A percentile compares a stretch with the other conserved stretches of the same genome.
phyloP scores from a whole-genome alignment of 768 basidiomycete genomes.

The Sporobolomyces pararoseus region DNA sequence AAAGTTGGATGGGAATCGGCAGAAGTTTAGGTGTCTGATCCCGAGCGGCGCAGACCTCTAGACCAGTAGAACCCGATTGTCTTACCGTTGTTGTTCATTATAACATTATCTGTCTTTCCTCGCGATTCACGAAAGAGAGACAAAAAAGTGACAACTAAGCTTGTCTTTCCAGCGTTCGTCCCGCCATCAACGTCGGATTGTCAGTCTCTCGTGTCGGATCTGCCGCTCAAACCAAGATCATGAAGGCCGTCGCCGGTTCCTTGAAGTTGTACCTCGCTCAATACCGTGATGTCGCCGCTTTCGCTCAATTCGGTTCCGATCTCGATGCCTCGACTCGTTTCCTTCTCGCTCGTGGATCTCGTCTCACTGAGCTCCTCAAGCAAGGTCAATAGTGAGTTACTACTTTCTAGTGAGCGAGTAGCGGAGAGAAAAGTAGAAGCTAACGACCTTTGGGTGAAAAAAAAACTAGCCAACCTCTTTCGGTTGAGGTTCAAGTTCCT shows the following conservation, averaged over 20 bases:
- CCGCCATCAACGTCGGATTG: constrained; percentile 99
- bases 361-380: constrained; percentile 85
- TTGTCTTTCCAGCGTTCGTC: too few relatives aligned
- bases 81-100: too few relatives aligned
- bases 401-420: neutral
- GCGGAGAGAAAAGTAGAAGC: too few relatives aligned
- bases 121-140: too few relatives aligned
- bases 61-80: too few relatives aligned
- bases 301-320: constrained; percentile 99
- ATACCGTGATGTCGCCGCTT: constrained; percentile 99
- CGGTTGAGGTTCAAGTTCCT: constrained; percentile 29
- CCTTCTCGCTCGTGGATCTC: constrained; percentile 92
- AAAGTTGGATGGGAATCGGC: constrained; percentile 26
- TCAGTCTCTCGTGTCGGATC: constrained; percentile 99
- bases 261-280: constrained; percentile 99
- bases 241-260: constrained; percentile 99
- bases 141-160: too few relatives aligned
- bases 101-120: too few relatives aligned
- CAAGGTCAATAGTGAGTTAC: constrained; percentile 78
- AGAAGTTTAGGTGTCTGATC: neutral
- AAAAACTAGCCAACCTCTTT: constrained; percentile 17
- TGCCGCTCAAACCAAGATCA: constrained; percentile 99
- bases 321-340: constrained; percentile 99
- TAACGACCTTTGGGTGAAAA: too few relatives aligned
- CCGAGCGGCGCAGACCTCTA: too few relatives aligned